Evolutionary conservation across 169 alveolate genomes (phyloP).

Genomic region (Plasmodium reichenowi): DNA sequence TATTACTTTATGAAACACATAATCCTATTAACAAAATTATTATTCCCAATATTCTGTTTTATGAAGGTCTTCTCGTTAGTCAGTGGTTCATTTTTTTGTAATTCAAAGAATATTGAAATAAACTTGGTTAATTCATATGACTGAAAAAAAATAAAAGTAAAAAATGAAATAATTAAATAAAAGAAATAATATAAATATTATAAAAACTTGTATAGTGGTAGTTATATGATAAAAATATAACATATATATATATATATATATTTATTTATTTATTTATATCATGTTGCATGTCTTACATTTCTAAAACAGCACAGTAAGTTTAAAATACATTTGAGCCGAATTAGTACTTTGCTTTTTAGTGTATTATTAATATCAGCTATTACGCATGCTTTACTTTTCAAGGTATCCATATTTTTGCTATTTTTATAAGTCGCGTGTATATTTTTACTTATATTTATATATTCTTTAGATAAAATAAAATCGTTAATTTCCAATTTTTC

Average conservation of each 20-base stretch:
- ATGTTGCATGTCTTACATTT: constrained; percentile 20
- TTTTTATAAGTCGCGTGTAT: constrained; percentile 37
- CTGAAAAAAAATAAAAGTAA: constrained; percentile 8
- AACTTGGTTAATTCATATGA: constrained; percentile 56
- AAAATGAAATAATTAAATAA: neutral
- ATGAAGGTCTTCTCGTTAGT: constrained; percentile 59
- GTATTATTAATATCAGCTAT: constrained; percentile 30
- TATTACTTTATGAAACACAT: constrained; percentile 75
- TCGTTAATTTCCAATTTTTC: constrained; percentile 69
- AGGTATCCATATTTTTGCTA: constrained; percentile 36
- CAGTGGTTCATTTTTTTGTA: constrained; percentile 63
- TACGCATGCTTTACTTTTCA: constrained; percentile 23
- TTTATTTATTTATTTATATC: neutral
- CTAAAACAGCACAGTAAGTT: constrained; percentile 56
- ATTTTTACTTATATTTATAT: constrained; percentile 46
- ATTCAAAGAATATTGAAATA: constrained; percentile 37
- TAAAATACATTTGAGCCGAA: constrained; percentile 57
- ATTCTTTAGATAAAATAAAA: constrained; percentile 49
- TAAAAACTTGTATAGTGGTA: neutral
- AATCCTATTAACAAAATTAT: constrained; percentile 65
- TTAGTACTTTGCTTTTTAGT: constrained; percentile 13
- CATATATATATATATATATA: constrained; percentile 6
- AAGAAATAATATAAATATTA: constrained; percentile 1
- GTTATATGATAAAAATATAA: neutral
- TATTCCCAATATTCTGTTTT: constrained; percentile 64